Evolutionary conservation across 257 asterid species (phyloP), one percentile per base, ranked within the genome.

Genomic region (Anisodus acutangulus): DNA sequence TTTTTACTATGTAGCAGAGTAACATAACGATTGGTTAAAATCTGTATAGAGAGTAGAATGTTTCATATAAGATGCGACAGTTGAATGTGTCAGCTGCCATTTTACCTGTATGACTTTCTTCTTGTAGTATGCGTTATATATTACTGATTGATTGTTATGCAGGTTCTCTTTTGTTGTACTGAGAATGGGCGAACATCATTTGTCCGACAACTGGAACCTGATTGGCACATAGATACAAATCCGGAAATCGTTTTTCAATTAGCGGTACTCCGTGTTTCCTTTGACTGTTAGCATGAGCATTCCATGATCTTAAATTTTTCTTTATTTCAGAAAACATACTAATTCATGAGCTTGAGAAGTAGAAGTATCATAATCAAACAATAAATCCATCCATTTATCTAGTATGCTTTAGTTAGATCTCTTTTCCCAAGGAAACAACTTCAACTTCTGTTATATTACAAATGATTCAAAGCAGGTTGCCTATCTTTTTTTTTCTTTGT

Each of bases 151-250:
- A 71, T 71, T n/a, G 74, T 45, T 62, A 67, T 88, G 88, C 97
- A 95, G 98, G 97, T 97, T 90, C 97, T 97, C 49, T 97, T 97
- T 90, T 95, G 97, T 86, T 92, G 98, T 93, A 90, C 95, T 1
- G 99, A 95, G 86, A 88, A 70, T 84, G 99, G 98, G 19, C 91
- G 97, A 64, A 79, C 92, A 19, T 95, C 99, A 80, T 97, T 97
- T 87, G 99, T 95, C 31, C 90, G 98, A 85, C 98, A 97, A 86
- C 89, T 95, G 83, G 99, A 97, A 90, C 98, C 99, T 10, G 99
- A 97, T 84, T 97, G 99, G 99, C 99, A 97, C 84, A 91, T 97
- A 43, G 99, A 97, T 87, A 89, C 98, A 31, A 97, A 91, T 80
- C 91, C 97, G 51, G 99, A 97, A 86, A 89, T 95, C 68, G 84